Evolutionary conservation across 2,329 filamentous ascomycete species (phyloP).

Genomic region (Penicillium griseofulvum): DNA sequence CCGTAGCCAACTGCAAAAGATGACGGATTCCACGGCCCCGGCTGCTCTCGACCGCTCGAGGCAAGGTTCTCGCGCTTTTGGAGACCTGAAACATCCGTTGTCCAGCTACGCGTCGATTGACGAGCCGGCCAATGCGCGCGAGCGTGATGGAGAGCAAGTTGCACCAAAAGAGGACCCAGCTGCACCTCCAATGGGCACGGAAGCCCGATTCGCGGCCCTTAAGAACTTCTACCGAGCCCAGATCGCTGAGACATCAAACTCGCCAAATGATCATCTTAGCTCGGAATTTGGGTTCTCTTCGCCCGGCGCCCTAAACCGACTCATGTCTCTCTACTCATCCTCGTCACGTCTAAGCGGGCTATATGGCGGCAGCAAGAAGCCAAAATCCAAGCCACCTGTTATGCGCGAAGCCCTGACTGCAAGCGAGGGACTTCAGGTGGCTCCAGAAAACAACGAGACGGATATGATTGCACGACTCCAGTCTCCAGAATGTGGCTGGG

Average conservation of each 20-base stretch:
- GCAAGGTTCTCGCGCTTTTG: slow-evolving; percentile 39
- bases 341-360: slow-evolving; percentile 54
- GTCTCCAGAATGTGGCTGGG: slow-evolving; percentile 56
- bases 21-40: slow-evolving; percentile 51
- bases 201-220: slow-evolving; percentile 71
- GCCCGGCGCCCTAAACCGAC: slow-evolving; percentile 76
- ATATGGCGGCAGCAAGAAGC: slow-evolving; percentile 58
- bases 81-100: slow-evolving; percentile 39
- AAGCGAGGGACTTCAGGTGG: slow-evolving; percentile 68
- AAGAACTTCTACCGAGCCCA: slow-evolving; percentile 80
- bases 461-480: slow-evolving; percentile 60
- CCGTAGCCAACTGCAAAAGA: slow-evolving; percentile 70
- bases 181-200: slow-evolving; percentile 52
- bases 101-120: slow-evolving; percentile 37
- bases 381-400: slow-evolving; percentile 63
- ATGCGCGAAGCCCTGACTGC: slow-evolving; percentile 76
- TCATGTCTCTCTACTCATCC: slow-evolving; percentile 83
- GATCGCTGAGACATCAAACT: slow-evolving; percentile 60
- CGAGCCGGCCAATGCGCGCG: slow-evolving; percentile 29
- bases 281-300: slow-evolving; percentile 59
- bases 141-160: slow-evolving; percentile 31
- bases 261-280: slow-evolving; percentile 54
- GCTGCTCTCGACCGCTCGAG: slow-evolving; percentile 30
- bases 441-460: slow-evolving; percentile 59
- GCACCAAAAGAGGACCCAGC: slow-evolving; percentile 36